Percentiles rank a stretch among this genome's conserved stretches.
Evolutionary conservation across 371 early-diverging fungal species (phyloP).

Genomic region (Pancytospora epiphaga): DNA sequence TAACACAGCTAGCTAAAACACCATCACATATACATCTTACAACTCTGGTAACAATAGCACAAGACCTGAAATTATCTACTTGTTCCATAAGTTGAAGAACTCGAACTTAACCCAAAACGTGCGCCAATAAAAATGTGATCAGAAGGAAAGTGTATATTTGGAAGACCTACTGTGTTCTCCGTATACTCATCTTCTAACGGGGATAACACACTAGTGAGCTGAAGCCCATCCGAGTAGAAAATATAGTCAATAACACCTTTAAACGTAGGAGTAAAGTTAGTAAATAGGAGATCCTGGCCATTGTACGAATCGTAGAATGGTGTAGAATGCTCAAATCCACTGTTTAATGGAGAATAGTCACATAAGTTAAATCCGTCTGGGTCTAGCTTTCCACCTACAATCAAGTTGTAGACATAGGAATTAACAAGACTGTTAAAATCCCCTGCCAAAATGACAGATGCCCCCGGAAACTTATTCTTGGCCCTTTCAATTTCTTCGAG

Average conservation of each 20-base stretch:
- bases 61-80: too few relatives aligned
- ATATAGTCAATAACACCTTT: constrained; percentile 88
- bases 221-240: constrained; percentile 72
- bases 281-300: constrained; percentile 69
- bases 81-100: too few relatives aligned
- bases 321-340: constrained; percentile 40
- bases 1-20: too few relatives aligned
- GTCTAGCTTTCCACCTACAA: constrained; percentile 61
- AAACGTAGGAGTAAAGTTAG: constrained; percentile 80
- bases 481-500: constrained; percentile 73
- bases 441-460: constrained; percentile 64
- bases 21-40: too few relatives aligned
- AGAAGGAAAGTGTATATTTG: constrained; percentile 78
- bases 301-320: constrained; percentile 62
- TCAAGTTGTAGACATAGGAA: constrained; percentile 79
- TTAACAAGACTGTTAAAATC: constrained; percentile 86
- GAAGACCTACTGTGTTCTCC: constrained; percentile 74
- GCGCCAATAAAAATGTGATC: constrained; percentile 63
- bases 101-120: neutral
- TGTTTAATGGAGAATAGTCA: constrained; percentile 72
- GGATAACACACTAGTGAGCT: constrained; percentile 70
- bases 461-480: constrained; percentile 53
- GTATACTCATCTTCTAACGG: constrained; percentile 74
- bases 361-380: constrained; percentile 66
- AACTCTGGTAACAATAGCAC: too few relatives aligned